Conservation (phyloP, 2,329 filamentous ascomycete species). For the Pseudofabraea citricarpa region DNA sequence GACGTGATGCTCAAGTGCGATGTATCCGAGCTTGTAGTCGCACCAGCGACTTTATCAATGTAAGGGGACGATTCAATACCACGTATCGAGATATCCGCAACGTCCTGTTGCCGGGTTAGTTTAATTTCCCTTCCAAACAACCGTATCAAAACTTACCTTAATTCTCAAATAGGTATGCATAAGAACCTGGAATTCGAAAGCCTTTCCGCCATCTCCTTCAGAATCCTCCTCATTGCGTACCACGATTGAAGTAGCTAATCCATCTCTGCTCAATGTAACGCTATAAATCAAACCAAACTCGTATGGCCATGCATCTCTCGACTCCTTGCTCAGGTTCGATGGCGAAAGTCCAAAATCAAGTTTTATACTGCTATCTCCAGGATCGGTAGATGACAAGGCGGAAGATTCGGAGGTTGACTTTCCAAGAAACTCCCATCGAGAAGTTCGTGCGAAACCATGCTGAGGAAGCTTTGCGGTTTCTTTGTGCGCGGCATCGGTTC, state of each 20-base stretch:
- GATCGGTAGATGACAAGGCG: slow-evolving; percentile 24
- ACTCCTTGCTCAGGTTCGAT: slow-evolving; percentile 62
- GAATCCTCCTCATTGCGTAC: slow-evolving; percentile 93
- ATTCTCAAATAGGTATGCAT: slow-evolving; percentile 87
- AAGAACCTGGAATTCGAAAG: slow-evolving; percentile 88
- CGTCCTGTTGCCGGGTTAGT: slow-evolving; percentile 54
- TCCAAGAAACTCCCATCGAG: slow-evolving; percentile 89
- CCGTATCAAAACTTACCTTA: slow-evolving; percentile 49
- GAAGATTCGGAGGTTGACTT: slow-evolving; percentile 68
- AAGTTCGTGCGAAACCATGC: slow-evolving; percentile 90
- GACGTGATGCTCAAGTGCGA: slow-evolving; percentile 60
- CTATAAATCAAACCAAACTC: slow-evolving; percentile 91
- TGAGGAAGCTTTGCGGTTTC: slow-evolving; percentile 79
- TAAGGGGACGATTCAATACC: slow-evolving; percentile 76
- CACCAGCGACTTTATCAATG: slow-evolving; percentile 74
- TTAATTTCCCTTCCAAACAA: not conserved
- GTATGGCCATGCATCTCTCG: slow-evolving; percentile 73
- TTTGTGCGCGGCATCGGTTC: slow-evolving; percentile 70
- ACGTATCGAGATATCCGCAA: slow-evolving; percentile 64
- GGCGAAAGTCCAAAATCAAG: slow-evolving; percentile 90
- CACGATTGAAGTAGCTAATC: slow-evolving; percentile 75
- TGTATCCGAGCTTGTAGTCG: slow-evolving; percentile 60
- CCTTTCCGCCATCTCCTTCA: slow-evolving; percentile 36
- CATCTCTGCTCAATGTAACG: slow-evolving; percentile 73
- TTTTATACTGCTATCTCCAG: slow-evolving; percentile 69